Percentiles rank a stretch among this genome's conserved stretches.
Evolutionary conservation across 2,329 filamentous ascomycete genomes (phyloP).

Genomic region (Bipolaris gigantea): DNA sequence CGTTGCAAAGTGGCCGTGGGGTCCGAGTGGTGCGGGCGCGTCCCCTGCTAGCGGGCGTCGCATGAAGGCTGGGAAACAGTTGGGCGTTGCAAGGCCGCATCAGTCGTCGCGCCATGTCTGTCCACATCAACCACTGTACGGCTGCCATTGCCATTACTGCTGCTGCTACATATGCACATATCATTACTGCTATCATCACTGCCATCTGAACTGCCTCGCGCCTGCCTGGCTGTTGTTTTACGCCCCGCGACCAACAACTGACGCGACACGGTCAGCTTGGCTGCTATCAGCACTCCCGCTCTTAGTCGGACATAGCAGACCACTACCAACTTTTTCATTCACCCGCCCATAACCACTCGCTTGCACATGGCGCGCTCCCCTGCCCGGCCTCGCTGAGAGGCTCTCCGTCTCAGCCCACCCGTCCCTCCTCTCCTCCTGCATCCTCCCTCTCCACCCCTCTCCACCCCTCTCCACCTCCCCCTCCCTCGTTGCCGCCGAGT

Average conservation of each 20-base stretch:
- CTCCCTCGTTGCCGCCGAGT: conserved; percentile 8
- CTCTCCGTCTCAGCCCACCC: background rate
- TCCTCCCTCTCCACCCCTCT: conserved; percentile 1
- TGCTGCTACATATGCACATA: no score
- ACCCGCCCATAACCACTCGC: conserved; percentile 7
- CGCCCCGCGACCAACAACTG: no score
- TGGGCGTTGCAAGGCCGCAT: conserved; percentile 10
- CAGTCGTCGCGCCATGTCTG: background rate
- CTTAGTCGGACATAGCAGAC: background rate
- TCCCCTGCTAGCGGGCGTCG: conserved; percentile 12
- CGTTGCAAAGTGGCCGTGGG: conserved; percentile 12
- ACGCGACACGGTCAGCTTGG: background rate
- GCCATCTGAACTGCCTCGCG: no score
- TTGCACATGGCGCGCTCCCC: conserved; percentile 32
- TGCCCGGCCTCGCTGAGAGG: conserved; percentile 43
- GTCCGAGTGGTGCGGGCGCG: conserved; percentile 11
- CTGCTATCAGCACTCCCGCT: background rate
- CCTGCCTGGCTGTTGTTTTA: background rate
- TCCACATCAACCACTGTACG: no score
- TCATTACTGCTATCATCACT: no score
- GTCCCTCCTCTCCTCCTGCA: conserved; percentile 1
- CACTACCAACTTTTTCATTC: conserved; percentile 14
- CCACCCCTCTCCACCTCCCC: background rate
- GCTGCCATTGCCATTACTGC: no score
- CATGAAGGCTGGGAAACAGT: conserved; percentile 14